Base-by-base conservation (phyloP, 176 grass and related monocot genomes). In the Stipa capillata region DNA sequence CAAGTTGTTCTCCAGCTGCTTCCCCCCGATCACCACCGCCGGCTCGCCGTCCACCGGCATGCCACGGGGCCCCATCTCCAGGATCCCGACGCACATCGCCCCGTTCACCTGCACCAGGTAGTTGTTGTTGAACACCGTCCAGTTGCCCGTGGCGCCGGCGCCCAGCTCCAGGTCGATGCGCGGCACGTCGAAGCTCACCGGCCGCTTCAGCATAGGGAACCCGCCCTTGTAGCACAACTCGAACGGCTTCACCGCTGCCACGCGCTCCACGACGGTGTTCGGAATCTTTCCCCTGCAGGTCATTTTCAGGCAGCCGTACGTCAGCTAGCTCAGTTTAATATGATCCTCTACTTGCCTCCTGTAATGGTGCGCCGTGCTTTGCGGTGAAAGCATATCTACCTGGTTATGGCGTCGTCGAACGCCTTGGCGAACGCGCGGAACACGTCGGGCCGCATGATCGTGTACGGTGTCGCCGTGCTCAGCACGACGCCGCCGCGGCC, bases 1-100 rank as follows among this genome's bases (percentile, higher is more conserved):
- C 35, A 93, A 77, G 59, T 69, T 90, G 49, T 75, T 68, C 57
- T 93, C 91, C 81, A 87, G 76, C 63, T 87, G 87, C 55, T 82
- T 90, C 50, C 85, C 62, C 4, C 87, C 87, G 31, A 93, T 25
- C 53, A 81, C 63, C 44, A 90, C 40, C 20, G 81, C 81, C 47
- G 62, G 25, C 58, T 70, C 65, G 50, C 65, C 65, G 11, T 44
- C 81, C 43, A 64, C 59, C 25, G 65, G 71, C 59, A 55, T 36
- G 49, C 80, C 71, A 5, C 55, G 78, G 40, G 81, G 53, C 3
- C 77, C 89, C 53, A 90, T 88, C 50, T 82, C 82, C 20, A 94
- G 69, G 78, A 89, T 88, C 31, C 78, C 88, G 1, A 86, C 79
- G 37, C 79, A 81, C 20, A 72, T 20, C 5, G 15, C 35, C 43